These are phyloP conservation scores for Leccinum laetum DNA, from an alignment of 1,284 basidiomycete species.

Conservation along the genomic window DNA sequence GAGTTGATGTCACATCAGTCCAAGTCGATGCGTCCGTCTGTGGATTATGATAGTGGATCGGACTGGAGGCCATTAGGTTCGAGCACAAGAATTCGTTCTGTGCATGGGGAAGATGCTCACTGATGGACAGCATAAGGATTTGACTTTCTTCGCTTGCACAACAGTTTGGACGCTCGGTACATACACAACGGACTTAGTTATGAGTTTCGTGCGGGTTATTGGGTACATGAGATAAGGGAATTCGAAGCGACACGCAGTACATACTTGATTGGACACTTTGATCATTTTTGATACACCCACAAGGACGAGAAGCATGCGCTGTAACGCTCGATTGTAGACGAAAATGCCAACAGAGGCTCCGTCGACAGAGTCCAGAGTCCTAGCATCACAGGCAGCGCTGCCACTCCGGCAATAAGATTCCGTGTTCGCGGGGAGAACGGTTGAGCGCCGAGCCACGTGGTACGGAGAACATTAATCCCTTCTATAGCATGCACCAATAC, in stretches of 20 bases:
- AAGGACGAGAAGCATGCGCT: conserved; percentile 30
- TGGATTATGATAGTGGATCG: conserved; percentile 13
- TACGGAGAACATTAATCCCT: conserved; percentile 55
- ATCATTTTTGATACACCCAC: conserved; percentile 28
- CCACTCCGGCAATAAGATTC: conserved; percentile 34
- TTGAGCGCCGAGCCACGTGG: conserved; percentile 31
- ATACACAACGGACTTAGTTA: not conserved
- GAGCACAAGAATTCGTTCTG: not conserved
- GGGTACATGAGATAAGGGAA: not conserved
- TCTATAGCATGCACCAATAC: conserved; percentile 58
- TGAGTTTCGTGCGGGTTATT: not conserved
- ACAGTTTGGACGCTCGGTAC: not conserved
- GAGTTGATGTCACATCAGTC: conserved; percentile 18
- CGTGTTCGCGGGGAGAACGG: conserved; percentile 25
- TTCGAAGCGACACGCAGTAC: not conserved
- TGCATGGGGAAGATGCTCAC: conserved; percentile 7
- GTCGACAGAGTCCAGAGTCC: conserved; percentile 53
- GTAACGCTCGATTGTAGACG: conserved; percentile 50
- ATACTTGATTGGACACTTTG: not conserved
- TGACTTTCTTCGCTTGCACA: not conserved
- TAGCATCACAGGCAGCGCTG: conserved; percentile 49
- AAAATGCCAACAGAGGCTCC: conserved; percentile 59
- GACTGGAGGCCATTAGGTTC: not conserved
- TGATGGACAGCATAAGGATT: not conserved
- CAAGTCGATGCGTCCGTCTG: conserved; percentile 28